A percentile compares a stretch with the other conserved stretches of the same genome.
These are phyloP conservation scores for Clitopilus passeckerianus DNA, from an alignment of 768 basidiomycete species.

Conservation along the genomic window DNA sequence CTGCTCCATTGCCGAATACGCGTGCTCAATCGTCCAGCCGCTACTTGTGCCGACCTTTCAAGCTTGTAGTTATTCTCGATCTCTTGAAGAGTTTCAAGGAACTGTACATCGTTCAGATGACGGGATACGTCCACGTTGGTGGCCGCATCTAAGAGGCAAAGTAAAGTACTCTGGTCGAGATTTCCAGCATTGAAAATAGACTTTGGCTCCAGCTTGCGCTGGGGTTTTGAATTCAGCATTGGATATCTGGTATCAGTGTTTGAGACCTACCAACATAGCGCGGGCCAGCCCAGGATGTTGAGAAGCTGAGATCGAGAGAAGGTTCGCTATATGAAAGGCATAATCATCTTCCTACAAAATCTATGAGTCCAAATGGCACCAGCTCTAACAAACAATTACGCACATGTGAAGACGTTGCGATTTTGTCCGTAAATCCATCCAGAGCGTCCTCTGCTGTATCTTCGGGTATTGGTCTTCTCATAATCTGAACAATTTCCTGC, in stretches of 20 bases:
- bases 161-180: slow-evolving; percentile 51
- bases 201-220: slow-evolving; percentile 57
- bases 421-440: slow-evolving; percentile 47
- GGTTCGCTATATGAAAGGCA: slow-evolving; percentile 54
- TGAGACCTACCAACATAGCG: slow-evolving; percentile 30
- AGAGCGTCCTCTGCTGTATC: slow-evolving; percentile 45
- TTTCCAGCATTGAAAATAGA: slow-evolving; percentile 48
- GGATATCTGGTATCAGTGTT: neutral
- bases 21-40: slow-evolving; percentile 39
- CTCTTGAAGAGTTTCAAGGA: slow-evolving; percentile 35
- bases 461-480: slow-evolving; percentile 57
- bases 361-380: neutral
- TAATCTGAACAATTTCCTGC: slow-evolving; percentile 47
- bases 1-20: slow-evolving; percentile 54
- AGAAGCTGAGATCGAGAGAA: slow-evolving; percentile 60
- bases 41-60: slow-evolving; percentile 35
- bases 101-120: slow-evolving; percentile 37
- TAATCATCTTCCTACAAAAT: slow-evolving; percentile 43
- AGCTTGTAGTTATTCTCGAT: slow-evolving; percentile 30
- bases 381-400: neutral
- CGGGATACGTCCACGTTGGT: slow-evolving; percentile 62
- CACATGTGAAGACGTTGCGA: slow-evolving; percentile 30
- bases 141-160: slow-evolving; percentile 57
- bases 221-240: neutral
- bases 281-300: slow-evolving; percentile 60